Percentiles rank a stretch among this genome's conserved stretches.
These are phyloP conservation scores for Ganoderma lucidum DNA, from an alignment of 1,284 basidiomycete genomes.

Conservation along the genomic window DNA sequence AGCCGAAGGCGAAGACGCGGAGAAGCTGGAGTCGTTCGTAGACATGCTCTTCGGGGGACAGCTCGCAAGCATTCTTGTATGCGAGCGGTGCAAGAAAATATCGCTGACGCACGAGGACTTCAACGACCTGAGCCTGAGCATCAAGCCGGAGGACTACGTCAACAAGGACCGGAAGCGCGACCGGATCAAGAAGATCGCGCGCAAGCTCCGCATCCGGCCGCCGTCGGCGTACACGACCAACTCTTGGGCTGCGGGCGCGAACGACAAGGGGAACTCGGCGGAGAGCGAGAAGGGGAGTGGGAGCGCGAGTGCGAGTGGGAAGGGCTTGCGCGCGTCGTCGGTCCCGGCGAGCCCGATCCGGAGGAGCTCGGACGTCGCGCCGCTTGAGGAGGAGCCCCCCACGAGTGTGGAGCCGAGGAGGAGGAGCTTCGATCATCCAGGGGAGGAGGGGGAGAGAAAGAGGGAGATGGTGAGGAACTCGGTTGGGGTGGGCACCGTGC, in stretches of 20 bases:
- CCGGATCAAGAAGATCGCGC: slow-evolving; percentile 74
- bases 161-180: slow-evolving; percentile 73
- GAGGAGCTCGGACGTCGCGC: slow-evolving; percentile 35
- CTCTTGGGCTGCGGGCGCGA: slow-evolving; percentile 19
- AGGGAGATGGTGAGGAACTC: slow-evolving; percentile 29
- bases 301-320: slow-evolving; percentile 12
- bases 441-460: slow-evolving; percentile 32
- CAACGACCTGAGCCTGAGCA: slow-evolving; percentile 88
- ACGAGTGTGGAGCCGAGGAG: slow-evolving; percentile 38
- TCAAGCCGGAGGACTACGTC: slow-evolving; percentile 81
- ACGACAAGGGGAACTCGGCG: slow-evolving; percentile 15
- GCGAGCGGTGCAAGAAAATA: slow-evolving; percentile 91
- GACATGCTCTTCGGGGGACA: slow-evolving; percentile 92
- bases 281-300: slow-evolving; percentile 22
- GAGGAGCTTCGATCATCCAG: slow-evolving; percentile 39
- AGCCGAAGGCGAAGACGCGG: slow-evolving; percentile 43
- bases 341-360: slow-evolving; percentile 44
- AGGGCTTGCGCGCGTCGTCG: slow-evolving; percentile 39
- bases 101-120: slow-evolving; percentile 95
- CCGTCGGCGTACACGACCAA: slow-evolving; percentile 23
- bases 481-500: slow-evolving; percentile 11
- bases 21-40: slow-evolving; percentile 75
- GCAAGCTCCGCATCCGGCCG: slow-evolving; percentile 56
- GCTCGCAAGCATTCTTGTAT: slow-evolving; percentile 90
- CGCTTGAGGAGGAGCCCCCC: slow-evolving; percentile 36